A percentile compares a stretch with the other conserved stretches of the same genome.
These are phyloP conservation scores for Pseudotulostoma volvatum DNA, from an alignment of 495 filamentous ascomycete genomes.

Conservation along the genomic window DNA sequence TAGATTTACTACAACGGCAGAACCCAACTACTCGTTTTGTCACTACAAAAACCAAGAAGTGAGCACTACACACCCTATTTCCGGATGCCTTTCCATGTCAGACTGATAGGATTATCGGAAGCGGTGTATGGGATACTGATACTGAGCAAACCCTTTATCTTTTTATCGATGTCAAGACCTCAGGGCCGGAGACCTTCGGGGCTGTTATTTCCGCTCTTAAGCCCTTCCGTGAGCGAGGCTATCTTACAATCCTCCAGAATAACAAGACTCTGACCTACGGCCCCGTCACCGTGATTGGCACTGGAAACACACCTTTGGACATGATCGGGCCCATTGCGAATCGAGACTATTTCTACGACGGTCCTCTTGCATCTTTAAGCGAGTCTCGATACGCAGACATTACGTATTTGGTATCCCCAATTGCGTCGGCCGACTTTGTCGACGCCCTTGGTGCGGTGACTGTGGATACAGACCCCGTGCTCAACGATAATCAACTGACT, in stretches of 20 bases:
- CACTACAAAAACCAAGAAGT: conserved; percentile 25
- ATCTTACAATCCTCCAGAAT: conserved; percentile 36
- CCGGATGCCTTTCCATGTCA: too few species aligned
- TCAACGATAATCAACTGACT: conserved; percentile 36
- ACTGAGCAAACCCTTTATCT: conserved; percentile 47
- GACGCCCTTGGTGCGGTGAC: conserved; percentile 25
- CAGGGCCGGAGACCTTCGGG: conserved; percentile 30
- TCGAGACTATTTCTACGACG: conserved; percentile 49
- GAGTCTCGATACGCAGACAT: conserved; percentile 26
- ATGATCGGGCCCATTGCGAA: conserved; percentile 31
- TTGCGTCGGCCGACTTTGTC: conserved; percentile 32
- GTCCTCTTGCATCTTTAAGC: conserved; percentile 31
- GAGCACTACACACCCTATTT: too few species aligned
- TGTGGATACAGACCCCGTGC: conserved; percentile 12
- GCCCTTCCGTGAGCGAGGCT: conserved; percentile 45
- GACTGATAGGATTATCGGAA: background rate
- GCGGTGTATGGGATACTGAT: conserved; percentile 32
- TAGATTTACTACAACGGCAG: conserved; percentile 34
- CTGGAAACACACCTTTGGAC: conserved; percentile 62
- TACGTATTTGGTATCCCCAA: conserved; percentile 31
- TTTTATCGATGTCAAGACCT: conserved; percentile 57
- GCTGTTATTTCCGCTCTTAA: conserved; percentile 44
- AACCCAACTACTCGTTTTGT: conserved; percentile 26
- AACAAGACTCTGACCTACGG: conserved; percentile 30
- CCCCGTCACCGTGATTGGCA: conserved; percentile 62